Percentiles rank a stretch among this genome's conserved stretches.
These are phyloP conservation scores for Aspergillus floridensis DNA, from an alignment of 2,329 filamentous ascomycete species.

Conservation along the genomic window DNA sequence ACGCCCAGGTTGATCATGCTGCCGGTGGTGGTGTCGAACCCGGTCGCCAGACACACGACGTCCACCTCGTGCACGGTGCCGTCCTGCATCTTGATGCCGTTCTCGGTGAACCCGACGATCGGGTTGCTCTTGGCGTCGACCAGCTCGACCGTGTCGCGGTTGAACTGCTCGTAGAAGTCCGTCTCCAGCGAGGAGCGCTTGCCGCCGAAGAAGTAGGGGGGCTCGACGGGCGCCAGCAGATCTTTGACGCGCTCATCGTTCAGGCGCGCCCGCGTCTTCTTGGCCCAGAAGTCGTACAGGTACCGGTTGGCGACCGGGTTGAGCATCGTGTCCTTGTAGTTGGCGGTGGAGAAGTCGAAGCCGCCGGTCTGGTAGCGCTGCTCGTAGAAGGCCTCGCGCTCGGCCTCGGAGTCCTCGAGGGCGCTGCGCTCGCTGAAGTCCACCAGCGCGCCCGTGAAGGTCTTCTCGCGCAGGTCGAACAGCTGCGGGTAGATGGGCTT, in stretches of 20 bases:
- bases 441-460: constrained; percentile 16
- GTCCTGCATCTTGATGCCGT: constrained; percentile 41
- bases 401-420: constrained; percentile 9
- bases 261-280: constrained; percentile 53
- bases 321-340: constrained; percentile 54
- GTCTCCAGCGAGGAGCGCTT: constrained; percentile 53
- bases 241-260: constrained; percentile 51
- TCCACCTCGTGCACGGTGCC: constrained; percentile 42
- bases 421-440: neutral
- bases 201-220: constrained; percentile 56
- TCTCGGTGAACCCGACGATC: constrained; percentile 16
- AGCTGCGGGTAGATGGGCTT: constrained; percentile 14
- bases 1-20: constrained; percentile 42
- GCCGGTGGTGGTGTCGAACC: constrained; percentile 46
- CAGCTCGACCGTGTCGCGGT: constrained; percentile 43
- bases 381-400: constrained; percentile 18
- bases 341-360: constrained; percentile 19
- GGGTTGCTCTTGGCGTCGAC: constrained; percentile 19
- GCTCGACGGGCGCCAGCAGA: constrained; percentile 53
- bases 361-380: constrained; percentile 17
- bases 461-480: constrained; percentile 14
- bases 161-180: constrained; percentile 52
- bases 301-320: constrained; percentile 50
- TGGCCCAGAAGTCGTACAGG: constrained; percentile 56
- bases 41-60: constrained; percentile 46